These are phyloP conservation scores for Ogataea saltuana DNA, from an alignment of 805 yeast genomes.

Conservation along the genomic window DNA sequence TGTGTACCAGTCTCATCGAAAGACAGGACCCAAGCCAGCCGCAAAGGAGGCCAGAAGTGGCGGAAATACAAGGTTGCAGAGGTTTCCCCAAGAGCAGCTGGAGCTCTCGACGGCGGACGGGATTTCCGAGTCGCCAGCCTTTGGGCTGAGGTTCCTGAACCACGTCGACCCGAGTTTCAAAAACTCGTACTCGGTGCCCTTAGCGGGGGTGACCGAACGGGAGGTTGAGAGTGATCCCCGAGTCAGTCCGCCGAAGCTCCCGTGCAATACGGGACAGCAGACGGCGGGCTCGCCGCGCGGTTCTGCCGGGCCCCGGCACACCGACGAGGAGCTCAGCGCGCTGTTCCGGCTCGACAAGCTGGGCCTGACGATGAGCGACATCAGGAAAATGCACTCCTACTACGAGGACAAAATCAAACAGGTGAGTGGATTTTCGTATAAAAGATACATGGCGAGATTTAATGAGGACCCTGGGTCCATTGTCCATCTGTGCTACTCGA, in stretches of 20 bases:
- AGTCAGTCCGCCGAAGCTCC: no score
- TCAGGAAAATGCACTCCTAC: conserved; percentile 22
- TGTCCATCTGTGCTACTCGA: conserved; percentile 25
- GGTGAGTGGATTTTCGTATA: conserved; percentile 21
- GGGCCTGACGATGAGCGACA: conserved; percentile 25
- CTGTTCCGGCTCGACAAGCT: conserved; percentile 18
- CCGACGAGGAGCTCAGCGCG: conserved; percentile 11
- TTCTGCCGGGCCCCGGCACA: conserved; percentile 2
- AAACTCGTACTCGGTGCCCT: no score
- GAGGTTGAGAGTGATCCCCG: no score
- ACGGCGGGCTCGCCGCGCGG: no score
- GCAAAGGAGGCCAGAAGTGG: not conserved
- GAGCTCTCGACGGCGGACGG: not conserved
- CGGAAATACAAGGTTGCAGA: not conserved
- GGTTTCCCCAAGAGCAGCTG: not conserved
- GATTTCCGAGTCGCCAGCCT: conserved; percentile 2
- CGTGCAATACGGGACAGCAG: no score
- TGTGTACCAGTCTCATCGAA: conserved; percentile 29
- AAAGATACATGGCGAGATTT: conserved; percentile 25
- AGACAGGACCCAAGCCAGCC: conserved; percentile 36
- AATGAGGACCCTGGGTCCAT: conserved; percentile 21
- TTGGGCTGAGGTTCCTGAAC: not conserved
- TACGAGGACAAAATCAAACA: conserved; percentile 17
- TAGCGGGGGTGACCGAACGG: no score
- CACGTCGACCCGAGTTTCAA: no score